Evolutionary conservation across 2,329 filamentous ascomycete genomes (phyloP).

Genomic region (Ascochyta viciae-villosae): DNA sequence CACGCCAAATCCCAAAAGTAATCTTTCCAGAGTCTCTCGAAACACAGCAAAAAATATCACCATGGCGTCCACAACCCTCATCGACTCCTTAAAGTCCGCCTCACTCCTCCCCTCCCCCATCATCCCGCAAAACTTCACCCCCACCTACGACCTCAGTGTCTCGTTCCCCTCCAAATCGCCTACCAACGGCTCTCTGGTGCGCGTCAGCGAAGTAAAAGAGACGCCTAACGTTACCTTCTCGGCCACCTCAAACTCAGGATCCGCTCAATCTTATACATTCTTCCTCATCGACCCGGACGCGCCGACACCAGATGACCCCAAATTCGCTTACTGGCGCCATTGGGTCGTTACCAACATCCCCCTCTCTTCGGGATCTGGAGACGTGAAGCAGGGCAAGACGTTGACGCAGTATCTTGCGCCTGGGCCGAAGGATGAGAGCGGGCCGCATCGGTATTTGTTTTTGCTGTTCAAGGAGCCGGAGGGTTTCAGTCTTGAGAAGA

Average conservation of each 20-base stretch:
- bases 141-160: slow-evolving; percentile 52
- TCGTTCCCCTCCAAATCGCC: slow-evolving; percentile 35
- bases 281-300: slow-evolving; percentile 63
- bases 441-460: slow-evolving; percentile 46
- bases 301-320: slow-evolving; percentile 62
- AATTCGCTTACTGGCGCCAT: slow-evolving; percentile 64
- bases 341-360: slow-evolving; percentile 54
- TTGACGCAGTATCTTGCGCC: slow-evolving; percentile 44
- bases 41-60: neutral
- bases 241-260: slow-evolving; percentile 28
- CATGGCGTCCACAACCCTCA: slow-evolving; percentile 21
- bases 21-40: neutral
- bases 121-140: slow-evolving; percentile 54
- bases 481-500: slow-evolving; percentile 27
- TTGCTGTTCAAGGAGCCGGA: slow-evolving; percentile 40
- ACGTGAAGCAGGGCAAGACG: slow-evolving; percentile 23
- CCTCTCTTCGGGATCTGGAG: neutral
- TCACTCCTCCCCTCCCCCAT: slow-evolving; percentile 44
- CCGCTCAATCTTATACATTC: slow-evolving; percentile 51
- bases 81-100: slow-evolving; percentile 34
- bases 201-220: slow-evolving; percentile 45
- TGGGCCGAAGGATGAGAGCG: slow-evolving; percentile 45
- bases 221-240: slow-evolving; percentile 35
- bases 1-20: neutral
- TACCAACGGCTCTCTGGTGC: slow-evolving; percentile 35